phyloP scores from a whole-genome alignment of 2,329 filamentous ascomycete species.

The Colletotrichum acutatum region DNA sequence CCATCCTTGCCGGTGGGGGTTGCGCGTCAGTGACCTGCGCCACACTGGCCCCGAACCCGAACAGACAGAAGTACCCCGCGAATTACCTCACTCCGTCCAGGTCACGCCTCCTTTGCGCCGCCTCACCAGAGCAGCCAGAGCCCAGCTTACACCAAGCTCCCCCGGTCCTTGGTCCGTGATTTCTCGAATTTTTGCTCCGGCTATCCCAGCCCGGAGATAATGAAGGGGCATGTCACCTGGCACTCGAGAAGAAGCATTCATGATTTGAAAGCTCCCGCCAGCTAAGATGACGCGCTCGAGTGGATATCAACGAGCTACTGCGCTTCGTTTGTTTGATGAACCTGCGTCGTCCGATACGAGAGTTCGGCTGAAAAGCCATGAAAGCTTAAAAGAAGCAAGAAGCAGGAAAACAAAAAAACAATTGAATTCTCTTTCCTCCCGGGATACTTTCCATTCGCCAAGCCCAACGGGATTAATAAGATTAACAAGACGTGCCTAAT shows the following conservation, averaged over 20 bases:
- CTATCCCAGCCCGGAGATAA: slow-evolving; percentile 12
- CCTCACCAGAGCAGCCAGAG: background rate
- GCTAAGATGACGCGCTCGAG: background rate
- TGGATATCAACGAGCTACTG: background rate
- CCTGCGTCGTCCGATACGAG: background rate
- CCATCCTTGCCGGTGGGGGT: slow-evolving; percentile 18
- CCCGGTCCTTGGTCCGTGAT: background rate
- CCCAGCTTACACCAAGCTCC: background rate
- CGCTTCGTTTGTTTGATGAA: background rate
- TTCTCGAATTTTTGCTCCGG: background rate
- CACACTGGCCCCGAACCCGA: slow-evolving; percentile 22
- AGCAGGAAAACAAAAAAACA: background rate
- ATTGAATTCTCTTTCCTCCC: background rate
- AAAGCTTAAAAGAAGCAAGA: background rate
- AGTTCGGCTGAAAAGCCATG: background rate
- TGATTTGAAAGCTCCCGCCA: background rate
- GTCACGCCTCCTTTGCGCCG: slow-evolving; percentile 9
- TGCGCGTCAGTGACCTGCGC: slow-evolving; percentile 30
- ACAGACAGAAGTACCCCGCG: slow-evolving; percentile 12
- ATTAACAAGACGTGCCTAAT: background rate
- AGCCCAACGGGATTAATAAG: background rate
- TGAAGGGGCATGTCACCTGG: background rate
- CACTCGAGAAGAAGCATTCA: background rate
- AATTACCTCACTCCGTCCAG: slow-evolving; percentile 18
- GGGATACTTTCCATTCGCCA: background rate